These are phyloP conservation scores for Rhodotorula sp. DNA, from an alignment of 1,284 basidiomycete genomes.

Conservation along the genomic window DNA sequence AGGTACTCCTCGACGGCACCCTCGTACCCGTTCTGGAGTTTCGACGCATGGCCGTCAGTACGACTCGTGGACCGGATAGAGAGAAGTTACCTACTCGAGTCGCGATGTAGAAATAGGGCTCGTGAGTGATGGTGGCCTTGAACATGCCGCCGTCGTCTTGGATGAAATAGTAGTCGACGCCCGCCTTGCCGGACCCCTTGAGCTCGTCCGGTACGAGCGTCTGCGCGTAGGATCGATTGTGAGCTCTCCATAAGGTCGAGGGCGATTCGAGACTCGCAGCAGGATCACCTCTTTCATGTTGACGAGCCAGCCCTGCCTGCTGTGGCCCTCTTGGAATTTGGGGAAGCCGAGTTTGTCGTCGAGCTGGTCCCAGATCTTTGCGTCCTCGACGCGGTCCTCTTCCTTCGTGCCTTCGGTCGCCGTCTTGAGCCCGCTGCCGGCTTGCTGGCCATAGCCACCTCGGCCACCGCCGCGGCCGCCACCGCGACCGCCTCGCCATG, in stretches of 20 bases:
- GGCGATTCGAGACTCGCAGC: background rate
- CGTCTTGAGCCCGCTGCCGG: constrained; percentile 23
- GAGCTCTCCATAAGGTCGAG: too few relatives aligned
- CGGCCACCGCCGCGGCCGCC: constrained; percentile 18
- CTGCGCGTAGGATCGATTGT: constrained; percentile 48
- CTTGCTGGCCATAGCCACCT: constrained; percentile 26
- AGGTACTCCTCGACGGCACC: constrained; percentile 94
- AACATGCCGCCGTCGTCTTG: constrained; percentile 96
- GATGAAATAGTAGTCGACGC: constrained; percentile 97
- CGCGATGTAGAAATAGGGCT: constrained; percentile 94
- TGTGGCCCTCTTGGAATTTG: constrained; percentile 59
- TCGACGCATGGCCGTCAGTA: background rate
- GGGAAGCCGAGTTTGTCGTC: constrained; percentile 91
- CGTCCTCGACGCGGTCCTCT: constrained; percentile 18
- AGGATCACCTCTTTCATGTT: constrained; percentile 92
- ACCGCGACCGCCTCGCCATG: constrained; percentile 8
- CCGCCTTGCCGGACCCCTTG: constrained; percentile 75
- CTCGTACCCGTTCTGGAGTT: constrained; percentile 72
- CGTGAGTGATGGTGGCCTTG: constrained; percentile 86
- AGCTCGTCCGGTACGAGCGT: constrained; percentile 81
- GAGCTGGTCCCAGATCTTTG: constrained; percentile 66
- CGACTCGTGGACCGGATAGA: background rate
- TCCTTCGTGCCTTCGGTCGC: constrained; percentile 24
- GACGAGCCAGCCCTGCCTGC: constrained; percentile 82
- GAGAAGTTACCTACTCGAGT: constrained; percentile 64